Base-by-base conservation (phyloP, 805 yeast species). In the Metschnikowia amazonensis region DNA sequence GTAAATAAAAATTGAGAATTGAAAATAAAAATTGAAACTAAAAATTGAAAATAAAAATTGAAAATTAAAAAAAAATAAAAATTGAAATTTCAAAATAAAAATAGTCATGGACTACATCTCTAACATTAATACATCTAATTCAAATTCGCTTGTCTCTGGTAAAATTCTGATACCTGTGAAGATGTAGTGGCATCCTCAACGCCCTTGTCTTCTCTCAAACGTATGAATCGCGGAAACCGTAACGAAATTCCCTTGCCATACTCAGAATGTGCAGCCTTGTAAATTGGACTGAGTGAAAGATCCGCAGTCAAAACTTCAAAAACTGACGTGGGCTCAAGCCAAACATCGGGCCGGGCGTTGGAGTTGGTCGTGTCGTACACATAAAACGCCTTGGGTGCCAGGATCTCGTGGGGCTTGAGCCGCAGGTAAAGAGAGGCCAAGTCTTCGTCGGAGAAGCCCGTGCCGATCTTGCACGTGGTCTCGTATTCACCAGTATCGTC, bases 401-500 rank as follows among this genome's bases (percentile, higher is more conserved):
- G 59, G 11, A 80, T 76, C 43, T 81, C 94, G 0, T 89, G 80
- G 2, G 87, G 83, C 34, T 82, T 79, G 47, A 94, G 72, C 40
- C 72, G 72, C 21, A 75, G 77, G 56, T 82, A 73, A 27, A 94
- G 63, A 23, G 66, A 66, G 29, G 79, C 80, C 46, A 94, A 72
- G 58, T 82, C 77, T 52, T 84, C 97, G 53, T 94, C 99, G 33
- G 89, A 80, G 60, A 94, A 94, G 0, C 99, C 99, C 0, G 99
- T 94, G 39, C 99, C 99, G 45, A 95, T 90, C 63, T 94, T 94
- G 69, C 99, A 94, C 34, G 95, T 84, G 0, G 97, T 86, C 64
- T 94, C 98, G 62, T 79, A 89, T 58, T 90, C 97, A 18, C 95
- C 98, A 0, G 89, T 79, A 47, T 92, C 97, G 45, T 81, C 82